These are phyloP conservation scores for Lagenidium sp. DNA, from an alignment of 352 stramenopile species.

Conservation along the genomic window DNA sequence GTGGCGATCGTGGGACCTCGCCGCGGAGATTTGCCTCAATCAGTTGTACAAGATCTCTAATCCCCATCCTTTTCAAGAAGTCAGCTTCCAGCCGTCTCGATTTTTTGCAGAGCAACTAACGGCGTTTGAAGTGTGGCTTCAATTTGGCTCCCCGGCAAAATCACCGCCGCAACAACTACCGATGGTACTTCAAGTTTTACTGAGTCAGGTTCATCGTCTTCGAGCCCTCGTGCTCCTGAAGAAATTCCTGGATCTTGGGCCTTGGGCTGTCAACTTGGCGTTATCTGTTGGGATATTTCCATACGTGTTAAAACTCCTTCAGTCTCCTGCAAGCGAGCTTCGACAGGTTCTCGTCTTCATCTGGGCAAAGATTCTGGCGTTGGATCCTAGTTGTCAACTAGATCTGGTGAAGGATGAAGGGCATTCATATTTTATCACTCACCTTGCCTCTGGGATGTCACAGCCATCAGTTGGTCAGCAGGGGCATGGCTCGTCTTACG, in stretches of 20 bases:
- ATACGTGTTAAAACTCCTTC: slow-evolving; percentile 98
- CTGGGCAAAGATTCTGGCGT: slow-evolving; percentile 92
- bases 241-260: slow-evolving; percentile 94
- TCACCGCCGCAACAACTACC: slow-evolving; percentile 95
- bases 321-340: slow-evolving; percentile 93
- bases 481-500: not conserved
- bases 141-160: slow-evolving; percentile 89
- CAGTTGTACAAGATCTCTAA: slow-evolving; percentile 87
- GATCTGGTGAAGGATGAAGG: slow-evolving; percentile 97
- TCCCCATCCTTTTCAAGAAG: slow-evolving; percentile 50
- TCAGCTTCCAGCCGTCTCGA: slow-evolving; percentile 80
- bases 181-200: slow-evolving; percentile 96
- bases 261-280: slow-evolving; percentile 85
- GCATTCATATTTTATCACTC: slow-evolving; percentile 94
- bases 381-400: slow-evolving; percentile 94
- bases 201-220: slow-evolving; percentile 96
- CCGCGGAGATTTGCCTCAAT: slow-evolving; percentile 96
- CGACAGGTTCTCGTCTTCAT: slow-evolving; percentile 93
- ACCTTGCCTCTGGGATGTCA: slow-evolving; percentile 75
- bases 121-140: slow-evolving; percentile 98
- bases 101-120: slow-evolving; percentile 99
- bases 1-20: slow-evolving; percentile 98
- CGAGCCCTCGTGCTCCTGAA: slow-evolving; percentile 93
- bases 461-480: slow-evolving; percentile 5
- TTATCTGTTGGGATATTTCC: slow-evolving; percentile 97